Percentiles rank a stretch among this genome's conserved stretches.
These are phyloP conservation scores for Opeltia flavorubescens DNA, from an alignment of 495 filamentous ascomycete species.

Conservation along the genomic window DNA sequence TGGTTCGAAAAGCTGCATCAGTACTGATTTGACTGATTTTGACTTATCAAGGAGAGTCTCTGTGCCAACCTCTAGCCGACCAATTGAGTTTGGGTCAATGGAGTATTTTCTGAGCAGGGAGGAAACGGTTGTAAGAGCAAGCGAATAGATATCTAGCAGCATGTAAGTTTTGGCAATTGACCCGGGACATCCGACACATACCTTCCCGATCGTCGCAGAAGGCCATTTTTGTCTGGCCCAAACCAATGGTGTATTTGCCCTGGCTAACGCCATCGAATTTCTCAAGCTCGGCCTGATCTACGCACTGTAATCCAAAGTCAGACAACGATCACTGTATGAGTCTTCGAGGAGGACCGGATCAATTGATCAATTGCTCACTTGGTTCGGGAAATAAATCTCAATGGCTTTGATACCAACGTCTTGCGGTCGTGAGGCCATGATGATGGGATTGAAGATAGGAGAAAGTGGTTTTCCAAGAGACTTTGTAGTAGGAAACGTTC, in stretches of 20 bases:
- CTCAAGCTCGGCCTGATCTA: constrained; percentile 90
- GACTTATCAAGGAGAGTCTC: constrained; percentile 99
- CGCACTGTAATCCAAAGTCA: constrained; percentile 50
- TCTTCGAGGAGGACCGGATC: constrained; percentile 4
- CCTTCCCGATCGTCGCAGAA: constrained; percentile 99
- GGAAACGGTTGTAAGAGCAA: constrained; percentile 77
- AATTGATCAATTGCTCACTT: constrained; percentile 38
- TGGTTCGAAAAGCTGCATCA: constrained; percentile 90
- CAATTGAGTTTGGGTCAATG: constrained; percentile 79
- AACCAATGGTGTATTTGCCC: constrained; percentile 98
- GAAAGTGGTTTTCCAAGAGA: background rate
- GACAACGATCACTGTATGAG: constrained; percentile 9
- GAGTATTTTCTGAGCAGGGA: constrained; percentile 87
- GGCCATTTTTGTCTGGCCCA: constrained; percentile 99
- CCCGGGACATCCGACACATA: constrained; percentile 23
- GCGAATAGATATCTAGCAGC: constrained; percentile 84
- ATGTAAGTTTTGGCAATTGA: background rate
- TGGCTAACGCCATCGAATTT: constrained; percentile 92
- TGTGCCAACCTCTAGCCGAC: constrained; percentile 91
- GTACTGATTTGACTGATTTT: constrained; percentile 98
- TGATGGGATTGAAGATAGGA: constrained; percentile 15
- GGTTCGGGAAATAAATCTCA: constrained; percentile 94
- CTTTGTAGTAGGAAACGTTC: no score
- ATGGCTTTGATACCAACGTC: constrained; percentile 99
- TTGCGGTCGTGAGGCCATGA: constrained; percentile 77